Percentiles rank a stretch among this genome's conserved stretches.
Evolutionary conservation across 2,329 filamentous ascomycete species (phyloP).

Genomic region (Albophoma yamanashiensis): DNA sequence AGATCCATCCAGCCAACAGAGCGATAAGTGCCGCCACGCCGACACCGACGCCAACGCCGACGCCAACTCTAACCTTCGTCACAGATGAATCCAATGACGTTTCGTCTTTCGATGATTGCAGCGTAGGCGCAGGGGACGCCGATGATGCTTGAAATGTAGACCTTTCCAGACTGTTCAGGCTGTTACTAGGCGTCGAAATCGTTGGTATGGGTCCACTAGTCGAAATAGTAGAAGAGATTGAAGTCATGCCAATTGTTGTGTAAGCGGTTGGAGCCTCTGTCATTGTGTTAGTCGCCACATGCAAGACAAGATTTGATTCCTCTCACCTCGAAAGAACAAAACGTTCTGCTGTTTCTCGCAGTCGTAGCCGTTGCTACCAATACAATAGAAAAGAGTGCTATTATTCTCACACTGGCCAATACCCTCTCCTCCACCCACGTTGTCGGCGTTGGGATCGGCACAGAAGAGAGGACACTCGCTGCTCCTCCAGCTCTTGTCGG

Average conservation of each 20-base stretch:
- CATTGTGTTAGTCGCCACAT: not conserved
- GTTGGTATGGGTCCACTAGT: not conserved
- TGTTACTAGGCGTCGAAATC: not conserved
- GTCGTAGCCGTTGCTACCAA: constrained; percentile 7
- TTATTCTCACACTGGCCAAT: constrained; percentile 7
- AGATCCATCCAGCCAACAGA: not conserved
- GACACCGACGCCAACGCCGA: not conserved
- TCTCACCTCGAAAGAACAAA: not conserved
- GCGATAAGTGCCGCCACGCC: not conserved
- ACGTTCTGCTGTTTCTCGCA: not conserved
- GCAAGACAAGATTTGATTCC: not conserved
- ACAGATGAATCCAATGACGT: not conserved
- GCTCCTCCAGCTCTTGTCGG: constrained; percentile 19
- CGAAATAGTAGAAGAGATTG: too few relatives aligned
- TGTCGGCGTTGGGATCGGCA: constrained; percentile 12
- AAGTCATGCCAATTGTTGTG: not conserved
- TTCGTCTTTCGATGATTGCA: not conserved
- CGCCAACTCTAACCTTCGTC: not conserved
- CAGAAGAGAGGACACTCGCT: constrained; percentile 21
- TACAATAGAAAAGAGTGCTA: constrained; percentile 14
- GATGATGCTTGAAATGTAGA: not conserved
- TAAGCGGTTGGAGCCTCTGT: not conserved
- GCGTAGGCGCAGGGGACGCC: not conserved
- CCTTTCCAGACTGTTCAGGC: not conserved
- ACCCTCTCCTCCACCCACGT: constrained; percentile 10